A percentile compares a stretch with the other conserved stretches of the same genome.
Conservation (phyloP, 345 rosid genomes). For the Zanthoxylum bungeanum region DNA sequence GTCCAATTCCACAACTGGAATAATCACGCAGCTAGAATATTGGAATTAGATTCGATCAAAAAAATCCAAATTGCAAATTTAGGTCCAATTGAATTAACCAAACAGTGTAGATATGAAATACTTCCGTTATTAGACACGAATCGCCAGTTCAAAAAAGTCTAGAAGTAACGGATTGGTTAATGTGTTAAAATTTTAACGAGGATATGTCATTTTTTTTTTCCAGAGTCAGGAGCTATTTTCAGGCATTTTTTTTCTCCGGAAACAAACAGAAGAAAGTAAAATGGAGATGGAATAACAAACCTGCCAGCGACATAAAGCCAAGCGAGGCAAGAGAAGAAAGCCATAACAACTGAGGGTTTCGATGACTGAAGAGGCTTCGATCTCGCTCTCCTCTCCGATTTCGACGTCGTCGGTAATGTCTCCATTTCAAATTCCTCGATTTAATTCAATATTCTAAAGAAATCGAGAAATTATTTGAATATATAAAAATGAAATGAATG, state of each 20-base stretch:
- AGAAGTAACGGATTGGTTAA: neutral
- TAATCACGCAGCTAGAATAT: neutral
- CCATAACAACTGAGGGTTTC: slow-evolving; percentile 65
- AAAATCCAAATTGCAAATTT: neutral
- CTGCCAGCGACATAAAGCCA: slow-evolving; percentile 97
- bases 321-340: slow-evolving; percentile 91
- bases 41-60: no score
- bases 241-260: neutral
- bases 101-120: neutral
- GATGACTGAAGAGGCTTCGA: slow-evolving; percentile 60
- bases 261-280: no score
- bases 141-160: neutral
- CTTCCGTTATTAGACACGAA: neutral
- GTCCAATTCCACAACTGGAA: neutral
- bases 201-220: neutral
- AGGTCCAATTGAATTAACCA: neutral
- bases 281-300: no score
- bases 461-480: slow-evolving; percentile 12
- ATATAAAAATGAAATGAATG: no score
- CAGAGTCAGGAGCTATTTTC: neutral
- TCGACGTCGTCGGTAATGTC: slow-evolving; percentile 55
- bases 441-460: neutral
- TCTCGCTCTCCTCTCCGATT: slow-evolving; percentile 69
- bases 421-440: slow-evolving; percentile 49
- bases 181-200: neutral